Percentiles rank a stretch among this genome's conserved stretches.
phyloP scores from a whole-genome alignment of 2,329 filamentous ascomycete species.

The Xylariaceae sp. region DNA sequence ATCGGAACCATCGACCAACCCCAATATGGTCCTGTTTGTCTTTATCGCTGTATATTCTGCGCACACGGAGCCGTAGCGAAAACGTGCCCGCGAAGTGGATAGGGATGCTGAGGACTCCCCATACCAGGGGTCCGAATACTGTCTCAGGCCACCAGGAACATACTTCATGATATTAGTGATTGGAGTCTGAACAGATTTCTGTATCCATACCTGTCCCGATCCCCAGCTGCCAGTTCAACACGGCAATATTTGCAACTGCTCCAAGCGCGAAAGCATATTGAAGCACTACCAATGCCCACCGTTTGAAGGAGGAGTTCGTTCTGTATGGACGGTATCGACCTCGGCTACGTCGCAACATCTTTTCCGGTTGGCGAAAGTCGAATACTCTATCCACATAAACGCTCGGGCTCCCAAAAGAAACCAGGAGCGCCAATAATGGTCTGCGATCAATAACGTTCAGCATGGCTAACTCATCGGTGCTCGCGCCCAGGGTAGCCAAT shows the following conservation, averaged over 20 bases:
- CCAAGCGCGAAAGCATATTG: constrained; percentile 24
- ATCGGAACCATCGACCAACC: constrained; percentile 15
- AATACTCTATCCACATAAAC: constrained; percentile 32
- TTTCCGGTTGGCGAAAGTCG: constrained; percentile 27
- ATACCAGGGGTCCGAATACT: constrained; percentile 21
- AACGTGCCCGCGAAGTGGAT: constrained; percentile 26
- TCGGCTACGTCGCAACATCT: constrained; percentile 14
- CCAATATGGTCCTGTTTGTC: not conserved
- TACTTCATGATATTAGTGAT: constrained; percentile 15
- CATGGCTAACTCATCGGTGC: constrained; percentile 33
- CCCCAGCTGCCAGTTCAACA: constrained; percentile 28
- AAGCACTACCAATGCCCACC: not conserved
- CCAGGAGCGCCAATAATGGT: constrained; percentile 30
- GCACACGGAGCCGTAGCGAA: constrained; percentile 25
- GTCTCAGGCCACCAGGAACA: constrained; percentile 29
- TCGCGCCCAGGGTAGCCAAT: constrained; percentile 29
- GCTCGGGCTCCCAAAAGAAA: constrained; percentile 30
- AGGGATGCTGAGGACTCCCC: constrained; percentile 24
- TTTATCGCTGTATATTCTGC: constrained; percentile 7
- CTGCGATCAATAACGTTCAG: constrained; percentile 30
- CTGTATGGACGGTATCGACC: constrained; percentile 2
- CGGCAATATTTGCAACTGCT: constrained; percentile 24
- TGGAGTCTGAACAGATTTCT: no score
- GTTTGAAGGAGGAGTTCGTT: not conserved
- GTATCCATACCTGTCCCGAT: constrained; percentile 12